phyloP scores from a whole-genome alignment of 2,329 filamentous ascomycete genomes.

The Sarocladiaceae sp. region DNA sequence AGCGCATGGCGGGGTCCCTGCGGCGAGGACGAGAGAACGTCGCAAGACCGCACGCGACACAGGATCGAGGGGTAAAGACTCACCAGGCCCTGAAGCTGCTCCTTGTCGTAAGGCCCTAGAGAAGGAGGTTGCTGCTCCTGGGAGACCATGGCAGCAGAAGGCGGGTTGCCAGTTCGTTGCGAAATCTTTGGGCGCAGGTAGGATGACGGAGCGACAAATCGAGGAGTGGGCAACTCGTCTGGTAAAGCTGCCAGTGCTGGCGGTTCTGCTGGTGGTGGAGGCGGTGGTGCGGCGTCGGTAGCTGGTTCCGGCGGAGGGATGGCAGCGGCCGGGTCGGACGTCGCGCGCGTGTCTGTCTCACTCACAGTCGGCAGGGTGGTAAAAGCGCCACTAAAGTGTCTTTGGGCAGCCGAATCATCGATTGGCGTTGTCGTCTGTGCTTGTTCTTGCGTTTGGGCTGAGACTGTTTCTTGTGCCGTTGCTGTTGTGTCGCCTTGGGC shows the following conservation, averaged over 20 bases:
- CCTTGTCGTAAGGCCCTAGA: conserved; percentile 51
- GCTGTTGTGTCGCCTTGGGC: neutral
- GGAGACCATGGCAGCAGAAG: conserved; percentile 22
- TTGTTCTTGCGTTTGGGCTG: no score
- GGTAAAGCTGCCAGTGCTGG: neutral
- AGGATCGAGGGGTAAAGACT: conserved; percentile 25
- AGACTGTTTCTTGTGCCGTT: neutral
- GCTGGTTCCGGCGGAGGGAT: conserved; percentile 7
- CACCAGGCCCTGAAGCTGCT: conserved; percentile 74
- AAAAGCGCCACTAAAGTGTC: neutral
- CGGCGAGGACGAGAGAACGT: neutral
- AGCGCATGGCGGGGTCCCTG: conserved; percentile 1
- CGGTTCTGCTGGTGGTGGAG: neutral
- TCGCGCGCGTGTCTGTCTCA: conserved; percentile 2
- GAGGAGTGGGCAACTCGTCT: conserved; percentile 24
- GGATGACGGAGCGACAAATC: conserved; percentile 54
- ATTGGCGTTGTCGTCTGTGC: neutral
- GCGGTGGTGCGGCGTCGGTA: conserved; percentile 8
- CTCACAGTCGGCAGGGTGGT: neutral
- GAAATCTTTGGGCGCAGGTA: conserved; percentile 42
- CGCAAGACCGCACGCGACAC: neutral
- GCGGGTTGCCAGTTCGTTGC: conserved; percentile 19
- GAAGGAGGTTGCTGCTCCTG: conserved; percentile 15
- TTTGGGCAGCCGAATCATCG: neutral
- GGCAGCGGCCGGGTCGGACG: conserved; percentile 3